Conservation (phyloP, 2,329 filamentous ascomycete species). For the Penicillium sp. region DNA sequence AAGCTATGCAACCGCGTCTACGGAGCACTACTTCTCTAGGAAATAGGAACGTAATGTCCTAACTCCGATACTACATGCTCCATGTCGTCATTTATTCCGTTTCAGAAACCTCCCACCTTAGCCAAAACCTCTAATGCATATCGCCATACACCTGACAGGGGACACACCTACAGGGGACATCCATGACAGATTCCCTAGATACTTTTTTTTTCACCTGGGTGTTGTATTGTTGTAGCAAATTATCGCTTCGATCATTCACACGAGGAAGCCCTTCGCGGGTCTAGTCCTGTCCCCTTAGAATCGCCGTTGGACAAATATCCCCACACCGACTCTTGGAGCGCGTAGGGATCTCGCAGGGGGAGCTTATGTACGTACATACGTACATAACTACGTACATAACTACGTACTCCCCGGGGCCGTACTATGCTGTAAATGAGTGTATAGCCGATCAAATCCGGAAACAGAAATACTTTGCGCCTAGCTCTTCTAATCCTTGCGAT, state of each 20-base stretch:
- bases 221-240: background rate
- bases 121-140: background rate
- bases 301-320: slow-evolving; percentile 5
- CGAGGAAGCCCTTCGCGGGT: background rate
- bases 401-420: no score
- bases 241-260: background rate
- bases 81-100: background rate
- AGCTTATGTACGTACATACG: background rate
- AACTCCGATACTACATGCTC: background rate
- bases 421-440: background rate
- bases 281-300: background rate
- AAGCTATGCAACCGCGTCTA: slow-evolving; percentile 7
- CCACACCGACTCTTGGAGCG: slow-evolving; percentile 3
- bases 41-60: background rate
- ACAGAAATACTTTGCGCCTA: background rate
- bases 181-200: background rate
- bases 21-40: background rate
- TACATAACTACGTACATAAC: no score
- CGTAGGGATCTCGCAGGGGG: background rate
- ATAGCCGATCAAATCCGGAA: background rate
- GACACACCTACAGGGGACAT: background rate
- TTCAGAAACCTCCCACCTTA: background rate
- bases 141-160: background rate
- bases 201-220: no score
- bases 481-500: background rate